Base-by-base conservation (phyloP, 371 early-diverging fungal species). In the Synchytrium microbalum region DNA sequence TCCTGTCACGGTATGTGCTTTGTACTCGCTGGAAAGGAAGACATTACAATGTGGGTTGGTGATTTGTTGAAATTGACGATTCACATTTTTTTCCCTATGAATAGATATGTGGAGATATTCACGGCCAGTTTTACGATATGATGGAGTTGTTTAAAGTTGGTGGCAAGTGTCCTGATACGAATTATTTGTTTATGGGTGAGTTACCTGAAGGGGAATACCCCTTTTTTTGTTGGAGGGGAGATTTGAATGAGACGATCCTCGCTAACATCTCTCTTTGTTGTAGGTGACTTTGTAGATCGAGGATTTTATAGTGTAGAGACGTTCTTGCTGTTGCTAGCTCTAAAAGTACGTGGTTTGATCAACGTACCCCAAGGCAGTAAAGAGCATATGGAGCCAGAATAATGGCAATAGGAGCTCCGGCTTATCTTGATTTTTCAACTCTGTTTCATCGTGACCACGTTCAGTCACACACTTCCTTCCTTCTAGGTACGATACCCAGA, bases 221-320 rank as follows among this genome's bases (percentile, higher is more conserved):
- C 24, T 61, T 54, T 14, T 59, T 10, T 62, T 23, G 38, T 24
- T 13, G 8, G 1, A 3, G 52, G 10, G n/a, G 55, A 24, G n/a
- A 10, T 23, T 24, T 63, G 25, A 27, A 29, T 54, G 24, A 54
- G 31, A 10, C 30, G 65, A 29, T 3, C 38, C 59, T 23, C 5
- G 0, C 8, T 0, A 1, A 10, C 1, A 29, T 67, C 25, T 66
- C 24, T n/a, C 55, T 28, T 16, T 2, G 29, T 3, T 67, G 3
- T 61, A 89, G 93, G 99, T 30, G 99, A 99, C 75, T 99, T 98
- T 84, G 99, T 99, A 2, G 99, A 99, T 80, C 89, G 99, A 61
- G 99, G 99, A 32, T 96, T 92, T 69, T 98, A 99, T 77, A 91
- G 91, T 56, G 96, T 99, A 19, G 99, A 99, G 75, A 98, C 99